phyloP scores from a whole-genome alignment of 2,329 filamentous ascomycete species.

The Thielaviopsis ethacetica region DNA sequence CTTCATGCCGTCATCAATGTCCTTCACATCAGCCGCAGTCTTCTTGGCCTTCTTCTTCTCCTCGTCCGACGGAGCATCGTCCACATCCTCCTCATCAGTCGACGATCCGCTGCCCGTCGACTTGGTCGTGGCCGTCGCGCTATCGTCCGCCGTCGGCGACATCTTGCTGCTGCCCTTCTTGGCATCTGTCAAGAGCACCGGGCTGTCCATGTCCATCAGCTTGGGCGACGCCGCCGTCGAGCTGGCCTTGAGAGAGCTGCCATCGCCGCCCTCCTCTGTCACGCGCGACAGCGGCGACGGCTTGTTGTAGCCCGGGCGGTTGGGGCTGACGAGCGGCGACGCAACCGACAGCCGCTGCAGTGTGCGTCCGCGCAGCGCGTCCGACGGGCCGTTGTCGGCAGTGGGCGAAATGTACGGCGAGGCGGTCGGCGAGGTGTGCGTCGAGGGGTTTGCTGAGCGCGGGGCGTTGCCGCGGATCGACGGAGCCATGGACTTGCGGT shows the following conservation, averaged over 20 bases:
- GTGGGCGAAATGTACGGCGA: conserved; percentile 52
- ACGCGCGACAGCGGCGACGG: conserved; percentile 59
- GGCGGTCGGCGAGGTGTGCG: conserved; percentile 19
- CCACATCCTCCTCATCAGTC: conserved; percentile 14
- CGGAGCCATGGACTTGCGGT: conserved; percentile 36
- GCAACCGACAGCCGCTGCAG: conserved; percentile 47
- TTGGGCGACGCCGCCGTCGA: conserved; percentile 28
- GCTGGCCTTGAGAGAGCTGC: conserved; percentile 14
- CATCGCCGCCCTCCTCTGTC: conserved; percentile 41
- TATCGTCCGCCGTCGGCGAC: conserved; percentile 16
- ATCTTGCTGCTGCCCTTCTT: conserved; percentile 30
- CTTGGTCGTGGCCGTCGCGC: conserved; percentile 19
- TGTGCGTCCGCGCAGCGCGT: conserved; percentile 51
- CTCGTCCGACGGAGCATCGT: conserved; percentile 22
- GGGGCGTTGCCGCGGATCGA: conserved; percentile 15
- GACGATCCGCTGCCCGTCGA: conserved; percentile 13
- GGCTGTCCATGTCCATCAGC: conserved; percentile 40
- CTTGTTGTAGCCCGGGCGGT: conserved; percentile 47
- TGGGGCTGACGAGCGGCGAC: conserved; percentile 47
- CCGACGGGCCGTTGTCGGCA: conserved; percentile 28
- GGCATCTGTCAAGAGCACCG: conserved; percentile 19
- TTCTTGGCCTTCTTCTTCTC: conserved; percentile 18
- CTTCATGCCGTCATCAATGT: conserved; percentile 36
- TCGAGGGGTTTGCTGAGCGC: conserved; percentile 22
- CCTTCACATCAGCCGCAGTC: conserved; percentile 28